phyloP scores from a whole-genome alignment of 176 grass and related monocot species.

The Oryza punctata region DNA sequence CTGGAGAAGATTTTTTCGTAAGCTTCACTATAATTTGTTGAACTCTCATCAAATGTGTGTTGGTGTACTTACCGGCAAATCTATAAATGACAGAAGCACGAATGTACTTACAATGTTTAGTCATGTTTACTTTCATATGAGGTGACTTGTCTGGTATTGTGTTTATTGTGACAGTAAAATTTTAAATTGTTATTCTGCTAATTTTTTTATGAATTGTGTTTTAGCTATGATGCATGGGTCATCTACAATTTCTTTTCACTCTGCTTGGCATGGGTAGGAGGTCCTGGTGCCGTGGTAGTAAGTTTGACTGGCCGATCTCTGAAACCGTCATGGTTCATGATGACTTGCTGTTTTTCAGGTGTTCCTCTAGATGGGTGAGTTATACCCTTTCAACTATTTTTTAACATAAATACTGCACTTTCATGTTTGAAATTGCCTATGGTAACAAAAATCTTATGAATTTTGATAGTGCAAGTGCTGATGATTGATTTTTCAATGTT shows the following conservation, averaged over 20 bases:
- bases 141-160: background rate
- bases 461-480: background rate
- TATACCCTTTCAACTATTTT: background rate
- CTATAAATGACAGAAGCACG: background rate
- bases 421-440: constrained; percentile 2
- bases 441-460: background rate
- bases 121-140: background rate
- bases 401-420: background rate
- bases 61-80: background rate
- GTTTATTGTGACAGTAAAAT: constrained; percentile 1
- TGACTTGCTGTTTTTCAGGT: constrained; percentile 85
- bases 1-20: background rate
- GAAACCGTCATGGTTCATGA: constrained; percentile 74
- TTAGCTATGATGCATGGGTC: constrained; percentile 92
- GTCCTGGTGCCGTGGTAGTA: constrained; percentile 77
- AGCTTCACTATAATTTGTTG: background rate
- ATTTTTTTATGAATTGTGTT: constrained; percentile 37
- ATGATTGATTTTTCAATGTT: constrained; percentile 1
- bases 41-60: background rate
- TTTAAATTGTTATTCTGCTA: background rate
- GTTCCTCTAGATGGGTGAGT: constrained; percentile 84
- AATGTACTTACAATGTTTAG: background rate
- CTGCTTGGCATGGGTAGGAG: constrained; percentile 94
- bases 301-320: constrained; percentile 69
- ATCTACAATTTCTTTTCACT: constrained; percentile 95